phyloP scores from a whole-genome alignment of 768 basidiomycete species.

The Pleurotus platypus region DNA sequence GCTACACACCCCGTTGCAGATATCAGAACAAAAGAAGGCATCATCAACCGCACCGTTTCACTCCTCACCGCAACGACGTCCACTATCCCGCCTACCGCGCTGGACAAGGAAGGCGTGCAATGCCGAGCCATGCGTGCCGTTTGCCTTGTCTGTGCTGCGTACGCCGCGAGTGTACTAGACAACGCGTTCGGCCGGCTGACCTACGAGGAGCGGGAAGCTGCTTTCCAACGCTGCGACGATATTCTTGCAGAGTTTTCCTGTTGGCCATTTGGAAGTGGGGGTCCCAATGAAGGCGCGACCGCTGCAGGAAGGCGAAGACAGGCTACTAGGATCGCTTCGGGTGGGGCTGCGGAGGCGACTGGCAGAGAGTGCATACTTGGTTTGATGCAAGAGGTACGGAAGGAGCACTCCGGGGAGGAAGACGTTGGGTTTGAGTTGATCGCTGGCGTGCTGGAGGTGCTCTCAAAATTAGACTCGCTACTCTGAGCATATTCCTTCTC shows the following conservation, averaged over 20 bases:
- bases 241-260: slow-evolving; percentile 85
- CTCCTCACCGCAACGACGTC: slow-evolving; percentile 83
- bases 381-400: slow-evolving; percentile 67
- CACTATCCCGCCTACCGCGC: slow-evolving; percentile 69
- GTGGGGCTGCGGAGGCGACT: slow-evolving; percentile 38
- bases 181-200: slow-evolving; percentile 86
- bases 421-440: slow-evolving; percentile 89
- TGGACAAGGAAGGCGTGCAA: slow-evolving; percentile 75
- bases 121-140: slow-evolving; percentile 80
- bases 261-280: slow-evolving; percentile 77
- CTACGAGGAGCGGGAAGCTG: slow-evolving; percentile 92
- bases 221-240: slow-evolving; percentile 92
- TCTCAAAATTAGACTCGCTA: slow-evolving; percentile 88
- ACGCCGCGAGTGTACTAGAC: slow-evolving; percentile 93
- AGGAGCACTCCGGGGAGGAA: slow-evolving; percentile 66
- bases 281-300: slow-evolving; percentile 15
- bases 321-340: slow-evolving; percentile 50
- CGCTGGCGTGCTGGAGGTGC: slow-evolving; percentile 89
- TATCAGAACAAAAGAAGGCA: slow-evolving; percentile 81
- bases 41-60: slow-evolving; percentile 71
- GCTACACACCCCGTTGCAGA: slow-evolving; percentile 98
- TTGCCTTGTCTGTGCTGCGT: slow-evolving; percentile 85
- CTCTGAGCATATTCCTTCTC: slow-evolving; percentile 34
- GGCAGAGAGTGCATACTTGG: slow-evolving; percentile 71
- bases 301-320: slow-evolving; percentile 32